Evolutionary conservation across 371 early-diverging fungal species (phyloP), one percentile per base, ranked within the genome.

Genomic region (Mortierella sp.): DNA sequence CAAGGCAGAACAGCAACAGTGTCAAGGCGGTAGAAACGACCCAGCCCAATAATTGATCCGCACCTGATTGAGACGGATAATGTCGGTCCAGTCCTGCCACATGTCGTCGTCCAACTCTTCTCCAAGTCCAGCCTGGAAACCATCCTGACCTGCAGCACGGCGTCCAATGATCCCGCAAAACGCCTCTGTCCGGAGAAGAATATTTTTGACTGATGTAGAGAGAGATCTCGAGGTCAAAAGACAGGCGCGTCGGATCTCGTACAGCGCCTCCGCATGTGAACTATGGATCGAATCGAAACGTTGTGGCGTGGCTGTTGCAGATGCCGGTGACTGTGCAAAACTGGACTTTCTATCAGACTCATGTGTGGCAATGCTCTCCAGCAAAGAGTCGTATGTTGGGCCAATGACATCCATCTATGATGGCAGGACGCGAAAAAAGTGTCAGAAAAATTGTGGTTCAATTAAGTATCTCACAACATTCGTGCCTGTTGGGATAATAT

Each of bases 371-470:
- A 88, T 82, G 24, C 53, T 82, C 19, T 77, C 73, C 69, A 87
- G 69, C 19, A 92, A 83, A 37, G 73, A 55, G 46, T 89, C 82
- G 73, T 86, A 90, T 37, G 87, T 87, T 8, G 89, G 79, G 5
- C 89, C 90, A n/a, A 96, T 89, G 0, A 95, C 92, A 83, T 95
- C 94, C 87, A 90, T 91, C 94, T 94, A 80, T 28, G 2, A 34
- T 2, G 3, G 14, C 31, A 31, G 46, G 21, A 74, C 5, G 44
- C 61, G 3, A 55, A 61, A 24, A 53, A 37, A 28, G 46, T 6
- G 40, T 43, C 16, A 53, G 75, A 2, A 40, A 40, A 72, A 21
- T 34, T 16, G 8, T 31, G 48, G 50, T 11, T 21, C 43, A 40
- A 44, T 48, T 43, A 74, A 46, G 3, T 24, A 44, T n/a, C 19